Evolutionary conservation across 805 yeast species (phyloP), one percentile per base, ranked within the genome.

Genomic region (Yarrowia porcina): DNA sequence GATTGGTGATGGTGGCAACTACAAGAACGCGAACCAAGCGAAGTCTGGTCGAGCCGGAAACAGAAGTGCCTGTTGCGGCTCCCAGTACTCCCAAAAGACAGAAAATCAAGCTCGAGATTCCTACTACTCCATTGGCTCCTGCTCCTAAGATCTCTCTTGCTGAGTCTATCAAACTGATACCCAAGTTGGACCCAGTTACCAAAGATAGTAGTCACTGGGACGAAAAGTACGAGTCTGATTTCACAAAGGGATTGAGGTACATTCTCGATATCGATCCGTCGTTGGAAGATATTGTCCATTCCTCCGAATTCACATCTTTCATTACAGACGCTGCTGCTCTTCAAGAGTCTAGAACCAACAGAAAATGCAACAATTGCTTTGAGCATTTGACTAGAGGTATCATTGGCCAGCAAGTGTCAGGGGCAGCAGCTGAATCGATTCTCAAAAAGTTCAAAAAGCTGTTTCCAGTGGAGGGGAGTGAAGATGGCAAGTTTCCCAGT

Each of bases 341-440:
- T 12, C 39, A 57, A 10, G 45, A 39, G 45, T 45, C 44, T 4
- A 20, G 56, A 21, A 57, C 42, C 8, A 59, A 45, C 49, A 17
- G 49, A 33, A 30, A 59, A 44, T 21, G 57, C 35, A 28, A 27
- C 57, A 52, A 52, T 21, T 49, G 64, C 32, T 67, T 66, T 30
- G 61, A 62, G 38, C 54, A 62, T 28, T 41, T 68, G 13, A 54
- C 64, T 6, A 63, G 74, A 20, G 68, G 70, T 8, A 68, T 74
- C 18, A 66, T 73, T 12, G 71, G 71, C 9, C 77, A 75, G 64
- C 77, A 74, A 61, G 71, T 74, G 6, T 71, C 75, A 27, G 96
- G 96, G 1, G 80, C 83, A 0, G 96, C 97, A 1, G 97, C 97
- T 0, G 72, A 69, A 10, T 80, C 91, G 0, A 88, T 91, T 30